Base-by-base conservation (phyloP, 1,139 yeast species). In the Hyphopichia wangnamkhiaoensis region DNA sequence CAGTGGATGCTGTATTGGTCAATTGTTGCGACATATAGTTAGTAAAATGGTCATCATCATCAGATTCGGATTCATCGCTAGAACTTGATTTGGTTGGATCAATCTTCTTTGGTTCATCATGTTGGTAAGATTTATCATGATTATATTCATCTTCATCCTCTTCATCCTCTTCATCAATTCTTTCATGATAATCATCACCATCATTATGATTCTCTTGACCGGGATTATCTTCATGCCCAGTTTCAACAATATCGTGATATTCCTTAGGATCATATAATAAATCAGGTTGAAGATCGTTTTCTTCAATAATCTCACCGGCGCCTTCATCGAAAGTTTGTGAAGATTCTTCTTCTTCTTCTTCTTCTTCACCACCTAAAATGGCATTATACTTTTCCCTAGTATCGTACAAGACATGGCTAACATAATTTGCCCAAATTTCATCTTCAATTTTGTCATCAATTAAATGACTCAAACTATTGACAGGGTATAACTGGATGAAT, bases 351-450 rank as follows among this genome's bases (percentile, higher is more conserved):
- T 63, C 71, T 10, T 60, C 68, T 7, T 63, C 69, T 24, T 66
- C 71, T 20, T 64, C 71, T 5, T 70, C 74, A 24, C 95, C 96
- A 10, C 98, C 98, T 25, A 93, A 72, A 28, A 93, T 86, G n/a
- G 96, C 91, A 62, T 93, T 93, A 63, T 93, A 93, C 65, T 90
- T 91, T 56, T 90, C 96, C 48, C 98, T 76, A 2, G 95, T 89
- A 55, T 88, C 95, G 43, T 87, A 85, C 44, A 93, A 69, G 0
- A 89, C 85, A 45, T 85, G 84, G 40, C 85, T 84, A 13, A 91
- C 96, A 61, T 91, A 93, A 38, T 80, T 76, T 43, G 80, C 81
- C 99, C 99, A 93, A 12, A 74, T 70, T 16, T 75, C 82, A 43
- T 80, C 74, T 40, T 78, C 73, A 8, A 82, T 76, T 34, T 80